phyloP scores from a whole-genome alignment of 2,329 filamentous ascomycete species.

The Ascochyta koolunga region DNA sequence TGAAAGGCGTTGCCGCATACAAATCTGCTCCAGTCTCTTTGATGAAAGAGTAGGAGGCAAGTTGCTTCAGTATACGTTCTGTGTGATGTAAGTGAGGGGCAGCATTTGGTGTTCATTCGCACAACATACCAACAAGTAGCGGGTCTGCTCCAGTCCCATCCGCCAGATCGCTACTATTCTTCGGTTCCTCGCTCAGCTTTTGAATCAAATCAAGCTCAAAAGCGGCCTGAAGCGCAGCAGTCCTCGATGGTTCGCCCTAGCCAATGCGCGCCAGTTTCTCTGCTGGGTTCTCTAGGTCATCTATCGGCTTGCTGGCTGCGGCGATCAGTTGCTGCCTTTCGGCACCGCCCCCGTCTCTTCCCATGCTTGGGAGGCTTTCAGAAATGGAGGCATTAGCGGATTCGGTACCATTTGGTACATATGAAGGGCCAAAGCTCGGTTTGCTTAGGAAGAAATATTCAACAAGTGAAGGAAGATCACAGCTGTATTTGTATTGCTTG shows the following conservation, averaged over 20 bases:
- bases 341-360: background rate
- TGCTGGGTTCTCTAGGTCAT: background rate
- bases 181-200: background rate
- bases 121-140: background rate
- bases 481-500: too few relatives aligned
- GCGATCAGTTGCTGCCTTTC: conserved; percentile 2
- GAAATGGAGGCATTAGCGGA: too few relatives aligned
- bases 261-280: conserved; percentile 2
- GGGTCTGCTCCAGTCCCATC: background rate
- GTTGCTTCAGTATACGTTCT: conserved; percentile 2
- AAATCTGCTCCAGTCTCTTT: background rate
- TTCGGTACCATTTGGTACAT: too few relatives aligned
- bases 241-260: background rate
- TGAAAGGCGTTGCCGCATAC: background rate
- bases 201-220: conserved; percentile 1
- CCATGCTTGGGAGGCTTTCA: background rate
- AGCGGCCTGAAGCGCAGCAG: conserved; percentile 1
- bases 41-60: background rate
- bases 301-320: background rate
- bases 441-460: too few relatives aligned
- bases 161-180: background rate
- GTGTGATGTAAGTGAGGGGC: background rate
- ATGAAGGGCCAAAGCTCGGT: too few relatives aligned
- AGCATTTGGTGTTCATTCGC: background rate
- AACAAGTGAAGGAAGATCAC: too few relatives aligned